phyloP scores from a whole-genome alignment of 2,329 filamentous ascomycete species.

The Ophiostoma perfectum region DNA sequence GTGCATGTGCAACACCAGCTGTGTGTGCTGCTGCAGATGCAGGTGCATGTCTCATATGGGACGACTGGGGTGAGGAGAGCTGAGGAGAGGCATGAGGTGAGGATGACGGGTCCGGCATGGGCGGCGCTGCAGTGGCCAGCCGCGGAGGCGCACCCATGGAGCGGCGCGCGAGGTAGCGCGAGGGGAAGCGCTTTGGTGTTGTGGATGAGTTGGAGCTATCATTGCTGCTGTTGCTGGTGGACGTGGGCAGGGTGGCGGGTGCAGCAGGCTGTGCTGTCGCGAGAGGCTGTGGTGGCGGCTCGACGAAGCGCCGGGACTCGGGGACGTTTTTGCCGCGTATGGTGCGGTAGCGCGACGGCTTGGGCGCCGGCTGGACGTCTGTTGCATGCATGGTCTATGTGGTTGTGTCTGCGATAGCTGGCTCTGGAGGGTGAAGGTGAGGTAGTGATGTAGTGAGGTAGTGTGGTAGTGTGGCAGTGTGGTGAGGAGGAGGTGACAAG shows the following conservation, averaged over 20 bases:
- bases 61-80: background rate
- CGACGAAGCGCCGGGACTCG: slow-evolving; percentile 28
- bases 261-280: background rate
- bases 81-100: background rate
- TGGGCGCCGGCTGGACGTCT: slow-evolving; percentile 25
- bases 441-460: too few species aligned
- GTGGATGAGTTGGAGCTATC: background rate
- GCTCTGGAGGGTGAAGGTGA: background rate
- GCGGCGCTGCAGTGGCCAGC: background rate
- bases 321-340: slow-evolving; percentile 33
- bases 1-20: background rate
- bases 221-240: slow-evolving; percentile 7
- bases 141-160: background rate
- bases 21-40: background rate
- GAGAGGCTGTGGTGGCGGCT: slow-evolving; percentile 1
- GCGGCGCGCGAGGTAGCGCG: slow-evolving; percentile 7
- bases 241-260: background rate
- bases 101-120: background rate
- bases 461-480: too few species aligned
- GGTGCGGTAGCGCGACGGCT: slow-evolving; percentile 35
- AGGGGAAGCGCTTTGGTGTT: background rate
- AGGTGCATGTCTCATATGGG: slow-evolving; percentile 13
- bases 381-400: slow-evolving; percentile 20
- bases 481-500: too few species aligned
- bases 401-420: background rate